phyloP scores from a whole-genome alignment of 495 filamentous ascomycete species.

The Staphylotrichum longicolle region DNA sequence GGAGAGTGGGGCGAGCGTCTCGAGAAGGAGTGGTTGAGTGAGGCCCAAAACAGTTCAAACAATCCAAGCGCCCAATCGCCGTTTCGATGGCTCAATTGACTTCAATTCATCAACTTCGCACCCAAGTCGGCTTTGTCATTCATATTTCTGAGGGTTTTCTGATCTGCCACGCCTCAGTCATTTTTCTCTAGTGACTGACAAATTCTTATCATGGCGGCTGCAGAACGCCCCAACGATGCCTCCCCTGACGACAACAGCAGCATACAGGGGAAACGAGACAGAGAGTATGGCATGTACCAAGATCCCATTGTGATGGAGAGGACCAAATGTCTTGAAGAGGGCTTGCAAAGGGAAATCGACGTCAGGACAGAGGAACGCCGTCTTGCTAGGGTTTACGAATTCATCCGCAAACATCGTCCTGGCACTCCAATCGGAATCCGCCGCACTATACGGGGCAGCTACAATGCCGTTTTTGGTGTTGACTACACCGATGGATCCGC shows the following conservation, averaged over 20 bases:
- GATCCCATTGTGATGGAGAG: neutral
- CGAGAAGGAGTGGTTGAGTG: too few relatives aligned
- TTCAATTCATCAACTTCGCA: too few relatives aligned
- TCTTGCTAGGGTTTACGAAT: neutral
- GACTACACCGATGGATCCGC: constrained; percentile 8
- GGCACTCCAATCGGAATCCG: neutral
- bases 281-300: constrained; percentile 4
- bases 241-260: neutral
- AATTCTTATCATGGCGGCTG: neutral
- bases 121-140: too few relatives aligned
- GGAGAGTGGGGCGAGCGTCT: too few relatives aligned
- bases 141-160: too few relatives aligned
- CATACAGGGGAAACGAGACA: neutral
- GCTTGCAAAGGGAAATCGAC: neutral
- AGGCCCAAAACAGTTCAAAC: too few relatives aligned
- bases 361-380: neutral
- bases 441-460: neutral
- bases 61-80: too few relatives aligned
- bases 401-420: constrained; percentile 7
- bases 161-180: too few relatives aligned
- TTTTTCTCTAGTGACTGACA: too few relatives aligned
- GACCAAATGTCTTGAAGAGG: neutral
- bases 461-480: constrained; percentile 11
- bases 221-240: neutral
- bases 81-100: too few relatives aligned